Evolutionary conservation across 805 yeast species (phyloP), one percentile per base, ranked within the genome.

Genomic region (Lachancea sp.): DNA sequence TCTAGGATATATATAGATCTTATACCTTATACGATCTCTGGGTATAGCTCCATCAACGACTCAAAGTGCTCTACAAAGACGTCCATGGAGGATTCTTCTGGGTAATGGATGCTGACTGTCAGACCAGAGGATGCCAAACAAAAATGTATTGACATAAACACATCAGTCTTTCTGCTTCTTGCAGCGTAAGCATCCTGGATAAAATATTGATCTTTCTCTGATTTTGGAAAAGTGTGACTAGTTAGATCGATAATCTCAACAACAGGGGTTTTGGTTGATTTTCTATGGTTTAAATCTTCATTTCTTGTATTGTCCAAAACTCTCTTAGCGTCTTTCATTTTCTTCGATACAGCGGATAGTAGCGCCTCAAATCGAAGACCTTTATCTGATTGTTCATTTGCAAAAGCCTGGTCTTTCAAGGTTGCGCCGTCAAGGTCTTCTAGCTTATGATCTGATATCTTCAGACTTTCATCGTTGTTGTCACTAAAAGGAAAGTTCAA

Each of bases 291-390:
- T 1, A 47, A 49, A 16, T 45, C 47, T 3, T 49, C 53, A 38
- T 50, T 51, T 42, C 55, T 59, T 63, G 59, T 57, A 39, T 58
- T 50, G 41, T 55, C 57, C 13, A 62, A 51, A 40, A 59, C 65
- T 2, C 54, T 52, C 18, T 33, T 49, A 20, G 54, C 56, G 12
- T 48, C 42, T 11, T 44, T 38, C 8, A 62, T 30, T 1, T 36
- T 16, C 1, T 47, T 35, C 15, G 52, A 53, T 18, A 62, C 54
- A 42, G 49, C 49, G 3, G 51, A 45, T 3, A 59, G 50, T 11
- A 58, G 46, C 15, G 47, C 48, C 15, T 56, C 54, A 29, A 62
- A 60, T 30, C 59, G 62, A 18, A 45, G 25, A 57, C 63, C 31
- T 16, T 18, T 18, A 17, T 38, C 42, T 3, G 16, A 31, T 8